phyloP scores from a whole-genome alignment of 768 basidiomycete species.

The Tricholoma terreum region DNA sequence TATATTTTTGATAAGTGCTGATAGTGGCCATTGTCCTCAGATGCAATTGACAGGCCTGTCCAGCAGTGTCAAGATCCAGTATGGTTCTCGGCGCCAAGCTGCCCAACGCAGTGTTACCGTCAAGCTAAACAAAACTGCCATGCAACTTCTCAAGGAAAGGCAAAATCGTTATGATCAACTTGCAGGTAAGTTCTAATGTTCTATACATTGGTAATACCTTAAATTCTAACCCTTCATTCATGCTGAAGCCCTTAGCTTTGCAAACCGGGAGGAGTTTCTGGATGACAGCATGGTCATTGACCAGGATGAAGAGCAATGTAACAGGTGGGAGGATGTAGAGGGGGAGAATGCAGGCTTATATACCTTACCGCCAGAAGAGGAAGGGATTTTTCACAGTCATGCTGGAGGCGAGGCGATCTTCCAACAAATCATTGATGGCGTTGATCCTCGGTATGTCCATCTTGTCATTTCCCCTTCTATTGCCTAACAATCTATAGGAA shows the following conservation, averaged over 20 bases:
- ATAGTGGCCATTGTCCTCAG: too few species aligned
- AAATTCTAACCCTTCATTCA: neutral
- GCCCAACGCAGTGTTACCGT: neutral
- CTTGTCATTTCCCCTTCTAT: too few species aligned
- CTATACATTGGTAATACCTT: neutral
- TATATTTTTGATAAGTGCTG: too few species aligned
- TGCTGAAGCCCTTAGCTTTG: neutral
- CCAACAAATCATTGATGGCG: neutral
- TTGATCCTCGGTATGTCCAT: neutral
- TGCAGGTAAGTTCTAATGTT: too few species aligned
- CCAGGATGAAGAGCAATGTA: neutral
- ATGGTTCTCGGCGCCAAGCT: neutral
- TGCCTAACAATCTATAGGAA: too few species aligned
- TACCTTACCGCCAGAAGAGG: neutral
- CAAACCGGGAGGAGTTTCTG: neutral
- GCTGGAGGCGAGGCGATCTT: neutral
- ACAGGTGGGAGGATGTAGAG: neutral
- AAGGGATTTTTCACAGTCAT: neutral
- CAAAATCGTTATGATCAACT: neutral
- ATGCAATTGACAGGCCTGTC: neutral
- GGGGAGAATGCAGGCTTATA: neutral
- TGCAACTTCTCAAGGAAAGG: neutral
- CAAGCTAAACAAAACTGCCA: neutral
- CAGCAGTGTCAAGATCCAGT: neutral
- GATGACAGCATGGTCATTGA: neutral